Conservation (phyloP, 1,284 basidiomycete genomes). For the Cystobasidiaceae sp. region DNA sequence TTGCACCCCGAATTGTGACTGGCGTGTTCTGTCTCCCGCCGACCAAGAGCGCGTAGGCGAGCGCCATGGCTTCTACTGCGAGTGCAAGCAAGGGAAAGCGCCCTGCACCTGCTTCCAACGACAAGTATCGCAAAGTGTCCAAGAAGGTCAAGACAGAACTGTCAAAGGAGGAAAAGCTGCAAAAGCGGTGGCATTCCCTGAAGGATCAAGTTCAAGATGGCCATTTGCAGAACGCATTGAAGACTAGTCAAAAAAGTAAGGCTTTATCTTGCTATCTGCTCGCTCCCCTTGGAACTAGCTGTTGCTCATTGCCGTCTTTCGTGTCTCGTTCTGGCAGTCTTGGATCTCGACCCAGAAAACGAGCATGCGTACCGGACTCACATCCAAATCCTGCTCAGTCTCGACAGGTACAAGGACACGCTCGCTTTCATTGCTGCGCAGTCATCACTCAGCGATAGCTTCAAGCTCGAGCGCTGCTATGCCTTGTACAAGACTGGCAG, state of each 20-base stretch:
- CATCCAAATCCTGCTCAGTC: conserved; percentile 37
- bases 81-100: conserved; percentile 5
- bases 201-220: conserved; percentile 29
- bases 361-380: conserved; percentile 32
- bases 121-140: conserved; percentile 20
- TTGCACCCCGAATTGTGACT: too few species aligned
- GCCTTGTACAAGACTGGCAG: conserved; percentile 39
- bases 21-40: too few species aligned
- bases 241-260: conserved; percentile 21
- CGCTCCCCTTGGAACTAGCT: not conserved
- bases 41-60: too few species aligned
- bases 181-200: conserved; percentile 18
- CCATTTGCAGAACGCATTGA: conserved; percentile 16
- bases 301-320: not conserved
- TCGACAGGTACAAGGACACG: conserved; percentile 35
- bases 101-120: not conserved
- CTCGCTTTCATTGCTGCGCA: not conserved
- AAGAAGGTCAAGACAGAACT: conserved; percentile 25
- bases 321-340: conserved; percentile 31
- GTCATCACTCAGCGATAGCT: not conserved
- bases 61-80: too few species aligned
- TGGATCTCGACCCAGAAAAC: conserved; percentile 33
- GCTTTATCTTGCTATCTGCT: not conserved
- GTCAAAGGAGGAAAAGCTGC: conserved; percentile 16
- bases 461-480: conserved; percentile 34